These are phyloP conservation scores for Eremomyces bilateralis DNA, from an alignment of 495 filamentous ascomycete genomes.

Conservation along the genomic window DNA sequence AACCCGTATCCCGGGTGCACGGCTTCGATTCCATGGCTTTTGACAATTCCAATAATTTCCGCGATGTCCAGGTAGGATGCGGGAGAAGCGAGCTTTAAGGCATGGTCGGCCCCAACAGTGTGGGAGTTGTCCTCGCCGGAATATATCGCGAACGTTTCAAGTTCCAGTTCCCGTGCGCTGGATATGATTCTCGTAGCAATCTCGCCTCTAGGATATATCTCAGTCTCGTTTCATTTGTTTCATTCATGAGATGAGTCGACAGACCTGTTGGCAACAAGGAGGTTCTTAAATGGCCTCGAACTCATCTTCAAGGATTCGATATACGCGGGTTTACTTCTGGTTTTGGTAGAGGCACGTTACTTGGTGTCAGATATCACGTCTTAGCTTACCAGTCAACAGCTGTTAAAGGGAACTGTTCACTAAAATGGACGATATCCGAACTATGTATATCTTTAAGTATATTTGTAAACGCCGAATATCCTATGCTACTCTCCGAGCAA, in stretches of 20 bases:
- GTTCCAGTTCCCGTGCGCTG: constrained; percentile 30
- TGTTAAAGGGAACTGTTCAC: too few species aligned
- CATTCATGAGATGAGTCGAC: neutral
- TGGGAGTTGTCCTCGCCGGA: constrained; percentile 32
- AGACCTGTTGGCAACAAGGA: constrained; percentile 37
- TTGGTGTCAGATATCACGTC: too few species aligned
- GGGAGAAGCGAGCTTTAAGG: constrained; percentile 26
- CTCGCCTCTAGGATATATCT: constrained; percentile 30
- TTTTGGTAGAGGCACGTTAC: too few species aligned
- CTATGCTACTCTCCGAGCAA: too few species aligned
- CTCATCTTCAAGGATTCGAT: too few species aligned
- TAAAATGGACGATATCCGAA: too few species aligned
- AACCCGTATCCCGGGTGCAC: constrained; percentile 44
- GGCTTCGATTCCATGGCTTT: constrained; percentile 29
- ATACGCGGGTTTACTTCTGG: too few species aligned
- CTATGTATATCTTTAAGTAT: too few species aligned
- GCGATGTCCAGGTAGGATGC: constrained; percentile 29
- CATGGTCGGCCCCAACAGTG: constrained; percentile 23
- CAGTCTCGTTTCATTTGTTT: constrained; percentile 6
- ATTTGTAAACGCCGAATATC: too few species aligned
- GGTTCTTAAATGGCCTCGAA: constrained; percentile 24
- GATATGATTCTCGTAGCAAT: constrained; percentile 37
- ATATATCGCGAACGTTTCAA: constrained; percentile 32
- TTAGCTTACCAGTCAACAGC: too few species aligned
- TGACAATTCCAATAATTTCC: constrained; percentile 23